Evolutionary conservation across 148 eudicot species (phyloP).

Genomic region (Rhododendron ovatum): DNA sequence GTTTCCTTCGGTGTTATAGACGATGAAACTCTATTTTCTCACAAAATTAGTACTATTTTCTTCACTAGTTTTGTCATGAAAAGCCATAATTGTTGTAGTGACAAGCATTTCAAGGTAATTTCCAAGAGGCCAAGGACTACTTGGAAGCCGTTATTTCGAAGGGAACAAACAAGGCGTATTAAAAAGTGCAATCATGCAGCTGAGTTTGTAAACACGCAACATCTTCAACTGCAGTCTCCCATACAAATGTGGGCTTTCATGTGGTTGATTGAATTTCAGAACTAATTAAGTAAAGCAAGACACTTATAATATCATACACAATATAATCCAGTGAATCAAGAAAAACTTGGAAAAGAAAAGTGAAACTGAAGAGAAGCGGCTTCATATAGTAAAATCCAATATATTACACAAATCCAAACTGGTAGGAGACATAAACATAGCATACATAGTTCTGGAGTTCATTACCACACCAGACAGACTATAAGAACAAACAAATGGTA

Average conservation of each 20-base stretch:
- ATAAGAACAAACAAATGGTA: not conserved
- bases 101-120: not conserved
- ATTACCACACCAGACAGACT: not conserved
- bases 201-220: not conserved
- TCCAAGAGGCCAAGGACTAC: not conserved
- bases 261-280: not conserved
- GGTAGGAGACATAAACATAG: not conserved
- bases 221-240: not conserved
- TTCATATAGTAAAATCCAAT: slow-evolving; percentile 2
- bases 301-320: not conserved
- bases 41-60: not conserved
- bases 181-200: not conserved
- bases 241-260: not conserved
- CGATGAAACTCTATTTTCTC: not conserved
- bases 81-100: not conserved
- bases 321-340: not conserved
- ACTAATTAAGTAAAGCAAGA: not conserved
- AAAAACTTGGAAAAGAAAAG: not conserved
- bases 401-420: not conserved
- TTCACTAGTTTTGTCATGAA: not conserved
- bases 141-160: not conserved
- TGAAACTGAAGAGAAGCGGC: not conserved
- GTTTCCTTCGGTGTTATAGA: too few relatives aligned
- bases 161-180: not conserved
- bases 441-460: not conserved